Percentiles rank a stretch among this genome's conserved stretches.
Conservation (phyloP, 495 filamentous ascomycete species). For the Thozetella sp. region DNA sequence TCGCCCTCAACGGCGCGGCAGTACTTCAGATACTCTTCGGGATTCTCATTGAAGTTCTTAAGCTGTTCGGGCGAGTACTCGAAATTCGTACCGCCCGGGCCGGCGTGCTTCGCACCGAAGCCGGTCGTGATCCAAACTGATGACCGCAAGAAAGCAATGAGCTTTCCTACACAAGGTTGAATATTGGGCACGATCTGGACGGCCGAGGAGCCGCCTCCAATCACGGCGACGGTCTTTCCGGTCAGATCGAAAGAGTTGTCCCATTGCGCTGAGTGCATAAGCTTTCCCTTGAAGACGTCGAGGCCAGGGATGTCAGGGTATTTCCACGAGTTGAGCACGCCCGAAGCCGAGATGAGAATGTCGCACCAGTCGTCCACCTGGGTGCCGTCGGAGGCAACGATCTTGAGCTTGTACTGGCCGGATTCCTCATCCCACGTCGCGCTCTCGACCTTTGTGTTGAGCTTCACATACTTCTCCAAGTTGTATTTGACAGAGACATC, state of each 20-base stretch:
- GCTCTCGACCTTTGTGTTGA: slow-evolving; percentile 19
- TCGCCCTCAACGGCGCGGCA: not conserved
- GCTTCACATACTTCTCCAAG: slow-evolving; percentile 25
- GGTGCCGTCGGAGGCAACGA: slow-evolving; percentile 12
- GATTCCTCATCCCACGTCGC: slow-evolving; percentile 20
- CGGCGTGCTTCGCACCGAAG: not conserved
- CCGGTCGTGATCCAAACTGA: slow-evolving; percentile 49
- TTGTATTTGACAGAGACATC: slow-evolving; percentile 25
- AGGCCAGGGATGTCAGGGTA: slow-evolving; percentile 48
- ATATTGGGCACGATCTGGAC: slow-evolving; percentile 55
- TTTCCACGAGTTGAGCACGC: slow-evolving; percentile 32
- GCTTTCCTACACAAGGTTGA: slow-evolving; percentile 19
- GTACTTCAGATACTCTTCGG: not conserved
- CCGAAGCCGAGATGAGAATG: slow-evolving; percentile 14
- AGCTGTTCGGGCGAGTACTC: not conserved
- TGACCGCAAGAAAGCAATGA: slow-evolving; percentile 53
- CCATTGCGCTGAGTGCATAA: slow-evolving; percentile 54
- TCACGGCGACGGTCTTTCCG: slow-evolving; percentile 42
- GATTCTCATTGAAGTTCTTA: not conserved
- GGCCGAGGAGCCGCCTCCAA: slow-evolving; percentile 32
- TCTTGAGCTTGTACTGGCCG: slow-evolving; percentile 23
- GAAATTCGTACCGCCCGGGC: not conserved
- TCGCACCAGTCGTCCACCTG: slow-evolving; percentile 14
- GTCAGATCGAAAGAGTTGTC: slow-evolving; percentile 39
- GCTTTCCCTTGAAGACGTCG: slow-evolving; percentile 34